Evolutionary conservation across 257 asterid genomes (phyloP).

Genomic region (Eucommia ulmoides): DNA sequence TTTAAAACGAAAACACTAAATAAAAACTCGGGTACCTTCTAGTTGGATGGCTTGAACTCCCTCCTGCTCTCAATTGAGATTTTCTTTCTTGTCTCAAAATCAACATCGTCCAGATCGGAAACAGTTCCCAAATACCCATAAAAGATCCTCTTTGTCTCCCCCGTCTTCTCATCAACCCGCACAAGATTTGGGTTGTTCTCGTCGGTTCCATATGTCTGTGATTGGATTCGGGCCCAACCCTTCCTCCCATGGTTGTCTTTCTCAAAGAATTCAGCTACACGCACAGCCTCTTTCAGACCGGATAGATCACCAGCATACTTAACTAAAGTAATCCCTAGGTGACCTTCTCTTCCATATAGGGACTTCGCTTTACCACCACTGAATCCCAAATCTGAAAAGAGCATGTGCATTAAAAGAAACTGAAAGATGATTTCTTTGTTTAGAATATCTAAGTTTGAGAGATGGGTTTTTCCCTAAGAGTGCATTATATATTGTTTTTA

Average conservation of each 20-base stretch:
- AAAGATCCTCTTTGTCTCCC: constrained; percentile 53
- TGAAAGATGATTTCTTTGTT: too few species aligned
- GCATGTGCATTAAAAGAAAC: too few species aligned
- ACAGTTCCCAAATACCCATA: constrained; percentile 79
- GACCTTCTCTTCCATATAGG: constrained; percentile 69
- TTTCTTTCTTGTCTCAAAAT: constrained; percentile 69
- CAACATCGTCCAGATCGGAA: constrained; percentile 65
- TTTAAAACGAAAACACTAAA: neutral
- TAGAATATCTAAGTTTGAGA: too few species aligned
- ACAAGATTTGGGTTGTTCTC: constrained; percentile 66
- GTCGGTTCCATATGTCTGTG: constrained; percentile 33
- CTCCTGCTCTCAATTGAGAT: constrained; percentile 46
- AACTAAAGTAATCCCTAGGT: constrained; percentile 58
- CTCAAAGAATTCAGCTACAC: constrained; percentile 50
- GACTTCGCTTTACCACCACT: constrained; percentile 74
- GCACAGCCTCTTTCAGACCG: constrained; percentile 67
- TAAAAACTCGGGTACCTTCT: neutral
- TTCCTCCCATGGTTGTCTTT: constrained; percentile 55
- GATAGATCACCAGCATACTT: constrained; percentile 56
- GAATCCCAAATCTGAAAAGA: constrained; percentile 70
- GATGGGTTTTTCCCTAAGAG: too few species aligned
- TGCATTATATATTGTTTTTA: too few species aligned
- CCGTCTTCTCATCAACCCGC: constrained; percentile 42
- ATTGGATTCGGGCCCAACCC: constrained; percentile 59
- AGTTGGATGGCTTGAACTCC: constrained; percentile 29